Evolutionary conservation across 2,329 filamentous ascomycete species (phyloP).

Genomic region (Parafenestella ontariensis): DNA sequence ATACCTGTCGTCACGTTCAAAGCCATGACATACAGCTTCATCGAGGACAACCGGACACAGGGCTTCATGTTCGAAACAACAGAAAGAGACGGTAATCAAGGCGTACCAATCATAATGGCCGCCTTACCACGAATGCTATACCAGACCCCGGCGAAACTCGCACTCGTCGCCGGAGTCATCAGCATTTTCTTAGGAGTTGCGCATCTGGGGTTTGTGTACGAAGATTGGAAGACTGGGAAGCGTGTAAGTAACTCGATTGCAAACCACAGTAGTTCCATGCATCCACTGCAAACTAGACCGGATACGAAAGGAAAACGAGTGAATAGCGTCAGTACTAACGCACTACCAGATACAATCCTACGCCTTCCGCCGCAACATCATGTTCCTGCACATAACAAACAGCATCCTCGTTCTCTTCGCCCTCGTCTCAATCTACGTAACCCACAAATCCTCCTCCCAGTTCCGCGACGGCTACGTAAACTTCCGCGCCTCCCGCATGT

Average conservation of each 20-base stretch:
- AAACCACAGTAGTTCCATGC: too few relatives aligned
- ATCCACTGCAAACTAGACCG: background rate
- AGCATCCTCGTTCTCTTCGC: slow-evolving; percentile 38
- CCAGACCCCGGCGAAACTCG: slow-evolving; percentile 35
- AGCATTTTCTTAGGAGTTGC: slow-evolving; percentile 27
- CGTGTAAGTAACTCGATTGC: slow-evolving; percentile 23
- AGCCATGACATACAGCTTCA: slow-evolving; percentile 40
- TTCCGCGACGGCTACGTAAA: slow-evolving; percentile 37
- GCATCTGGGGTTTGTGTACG: slow-evolving; percentile 30
- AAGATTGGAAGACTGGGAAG: slow-evolving; percentile 36
- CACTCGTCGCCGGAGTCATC: slow-evolving; percentile 32
- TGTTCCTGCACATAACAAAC: slow-evolving; percentile 43
- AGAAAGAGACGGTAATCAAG: slow-evolving; percentile 13
- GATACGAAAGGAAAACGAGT: background rate
- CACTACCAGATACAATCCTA: slow-evolving; percentile 36
- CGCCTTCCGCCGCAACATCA: slow-evolving; percentile 43
- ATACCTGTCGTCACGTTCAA: slow-evolving; percentile 35
- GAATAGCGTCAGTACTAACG: background rate
- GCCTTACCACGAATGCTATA: slow-evolving; percentile 38
- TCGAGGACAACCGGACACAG: slow-evolving; percentile 40
- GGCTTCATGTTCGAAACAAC: slow-evolving; percentile 38
- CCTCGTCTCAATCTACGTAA: slow-evolving; percentile 39
- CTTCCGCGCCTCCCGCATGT: slow-evolving; percentile 24
- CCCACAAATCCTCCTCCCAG: slow-evolving; percentile 38
- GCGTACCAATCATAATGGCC: slow-evolving; percentile 29